Percentiles rank a stretch among this genome's conserved stretches.
These are phyloP conservation scores for Symbiodinium natans DNA, from an alignment of 73 alveolate genomes.

Conservation along the genomic window DNA sequence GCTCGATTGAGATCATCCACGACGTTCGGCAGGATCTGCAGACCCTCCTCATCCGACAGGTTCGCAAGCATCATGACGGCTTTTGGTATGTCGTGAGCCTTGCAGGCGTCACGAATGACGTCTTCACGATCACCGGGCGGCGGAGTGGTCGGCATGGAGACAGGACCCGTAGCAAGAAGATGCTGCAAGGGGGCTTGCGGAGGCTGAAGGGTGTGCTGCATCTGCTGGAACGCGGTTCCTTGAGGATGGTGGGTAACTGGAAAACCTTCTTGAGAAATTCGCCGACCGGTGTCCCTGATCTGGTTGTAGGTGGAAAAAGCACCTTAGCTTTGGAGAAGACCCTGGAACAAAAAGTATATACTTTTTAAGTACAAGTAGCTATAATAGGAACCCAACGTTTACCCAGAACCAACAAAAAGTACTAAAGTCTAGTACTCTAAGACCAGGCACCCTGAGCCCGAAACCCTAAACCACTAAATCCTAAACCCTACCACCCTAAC, in stretches of 20 bases:
- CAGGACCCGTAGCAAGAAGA: not conserved
- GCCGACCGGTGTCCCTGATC: not conserved
- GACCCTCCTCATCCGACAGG: not conserved
- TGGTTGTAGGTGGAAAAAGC: not conserved
- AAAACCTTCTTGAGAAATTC: not conserved
- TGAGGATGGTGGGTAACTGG: not conserved
- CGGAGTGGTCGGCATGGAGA: not conserved
- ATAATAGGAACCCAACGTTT: too few relatives aligned
- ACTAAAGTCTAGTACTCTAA: too few relatives aligned
- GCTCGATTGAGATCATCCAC: not conserved
- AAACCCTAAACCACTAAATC: too few relatives aligned
- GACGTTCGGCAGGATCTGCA: not conserved
- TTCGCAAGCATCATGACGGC: not conserved
- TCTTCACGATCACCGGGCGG: not conserved
- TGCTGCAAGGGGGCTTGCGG: not conserved
- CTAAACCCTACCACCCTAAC: too few relatives aligned
- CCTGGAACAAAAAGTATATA: too few relatives aligned
- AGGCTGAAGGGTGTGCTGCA: not conserved
- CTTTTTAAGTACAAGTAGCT: too few relatives aligned
- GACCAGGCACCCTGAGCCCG: too few relatives aligned
- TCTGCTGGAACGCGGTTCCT: not conserved
- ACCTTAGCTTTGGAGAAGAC: too few relatives aligned
- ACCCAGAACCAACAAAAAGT: too few relatives aligned
- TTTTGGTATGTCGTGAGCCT: not conserved
- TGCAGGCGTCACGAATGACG: not conserved